Base-by-base conservation (phyloP, 2,329 filamentous ascomycete genomes). In the Clarireedia monteithiana region DNA sequence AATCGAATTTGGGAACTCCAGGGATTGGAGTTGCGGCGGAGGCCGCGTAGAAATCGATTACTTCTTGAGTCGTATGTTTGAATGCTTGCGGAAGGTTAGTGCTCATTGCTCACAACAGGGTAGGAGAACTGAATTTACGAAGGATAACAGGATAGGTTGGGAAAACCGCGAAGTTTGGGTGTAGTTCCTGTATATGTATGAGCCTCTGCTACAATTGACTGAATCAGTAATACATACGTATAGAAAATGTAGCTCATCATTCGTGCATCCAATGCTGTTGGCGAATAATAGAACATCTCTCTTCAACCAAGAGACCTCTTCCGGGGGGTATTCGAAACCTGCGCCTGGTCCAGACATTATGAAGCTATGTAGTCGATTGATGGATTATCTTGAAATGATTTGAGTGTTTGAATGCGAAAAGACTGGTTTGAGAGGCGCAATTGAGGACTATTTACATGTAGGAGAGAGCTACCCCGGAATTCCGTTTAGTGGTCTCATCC, bases 251-350 rank as follows among this genome's bases (percentile, higher is more conserved):
- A 96, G 82, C 77, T 96, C 91, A 65, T 95, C n/a, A 42, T 80
- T 79, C 12, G 83, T 92, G 68, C 80, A 85, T 56, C 91, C 91
- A 70, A 96, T 92, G 74, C 86, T 92, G 72, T 87, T 86, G 64
- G 91, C 91, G 71, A 96, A 96, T 59, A 97, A 84, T 59, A 96
- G 78, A 38, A 85, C 83, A 77, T 96, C 91, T 63, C 91, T 84
- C 80, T 91, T 91, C 66, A 89, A 73, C 91, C 91, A 96, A 65
- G 85, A 81, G 10, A 95, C 89, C 68, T 86, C 81, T 67, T 82
- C 76, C 48, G 81, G 72, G 57, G 89, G 89, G 71, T 88, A 95
- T 72, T 94, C 82, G 73, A 91, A 91, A 66, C 90, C 89, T 69
- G 77, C 81, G 63, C 82, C 82, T 59, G 68, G 68, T 36, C 63